Evolutionary conservation across 164 flowering plant genomes (phyloP), one percentile per base, ranked within the genome.

Genomic region (Saururus chinensis): DNA sequence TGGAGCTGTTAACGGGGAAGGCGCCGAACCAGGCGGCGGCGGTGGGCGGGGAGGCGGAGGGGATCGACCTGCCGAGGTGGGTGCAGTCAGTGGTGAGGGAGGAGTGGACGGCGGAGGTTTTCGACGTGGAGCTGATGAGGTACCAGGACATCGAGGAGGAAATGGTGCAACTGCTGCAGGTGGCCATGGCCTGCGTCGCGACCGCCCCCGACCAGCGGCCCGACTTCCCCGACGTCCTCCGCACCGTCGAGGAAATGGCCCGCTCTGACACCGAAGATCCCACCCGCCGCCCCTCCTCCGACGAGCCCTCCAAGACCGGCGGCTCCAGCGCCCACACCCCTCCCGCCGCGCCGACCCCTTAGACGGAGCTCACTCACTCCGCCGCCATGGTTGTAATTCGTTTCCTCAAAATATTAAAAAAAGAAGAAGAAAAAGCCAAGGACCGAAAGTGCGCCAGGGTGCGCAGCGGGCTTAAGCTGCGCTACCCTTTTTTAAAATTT

Each of bases 61-160:
- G 97, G 16, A 87, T 90, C 51, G 99, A 93, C 67, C 76, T 93
- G 40, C 99, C 99, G 0, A 61, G 99, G 68, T 93, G 99, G 99
- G 99, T 93, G 19, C 95, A 88, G 69, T 88, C 96, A 13, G 99
- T 93, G 41, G 99, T 92, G 2, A 63, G 96, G 16, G 98, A 92
- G 72, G 98, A 92, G 68, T 92, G 98, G 98, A 92, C 98, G 19
- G 96, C 97, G 4, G 98, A 92, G 80, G 98, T 92, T 8, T 92
- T 92, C 64, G 98, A 92, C 48, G 89, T 75, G 62, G 98, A 92
- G 79, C 70, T 92, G 64, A 88, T 86, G 96, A 77, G 96, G 72
- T 84, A 76, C 40, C 83, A 81, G 49, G 79, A 84, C 69, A 82
- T 84, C 12, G 98, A 92, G 73, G 98, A 92, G 56, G 97, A 89